Conservation (phyloP, 2,329 filamentous ascomycete species). For the Fonsecaea multimorphosa region DNA sequence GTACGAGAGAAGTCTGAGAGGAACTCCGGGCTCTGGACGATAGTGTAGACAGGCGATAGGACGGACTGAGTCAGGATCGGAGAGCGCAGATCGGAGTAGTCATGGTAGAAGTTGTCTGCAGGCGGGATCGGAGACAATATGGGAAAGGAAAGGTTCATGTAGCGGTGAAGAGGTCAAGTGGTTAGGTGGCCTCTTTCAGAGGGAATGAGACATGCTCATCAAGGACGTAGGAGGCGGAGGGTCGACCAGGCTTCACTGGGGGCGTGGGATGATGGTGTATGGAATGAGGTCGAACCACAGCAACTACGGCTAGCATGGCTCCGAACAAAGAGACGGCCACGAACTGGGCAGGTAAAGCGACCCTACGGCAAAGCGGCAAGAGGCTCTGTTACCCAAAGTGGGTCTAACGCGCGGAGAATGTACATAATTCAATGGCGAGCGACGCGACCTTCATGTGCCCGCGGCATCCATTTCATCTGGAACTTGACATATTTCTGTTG, state of each 20-base stretch:
- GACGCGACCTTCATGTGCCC: slow-evolving; percentile 6
- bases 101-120: slow-evolving; percentile 29
- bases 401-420: slow-evolving; percentile 5
- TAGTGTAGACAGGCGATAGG: slow-evolving; percentile 28
- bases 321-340: not conserved
- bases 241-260: not conserved
- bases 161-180: slow-evolving; percentile 7
- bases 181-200: slow-evolving; percentile 31
- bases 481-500: not conserved
- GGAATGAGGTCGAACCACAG: slow-evolving; percentile 26
- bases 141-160: slow-evolving; percentile 33
- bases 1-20: slow-evolving; percentile 27
- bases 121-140: slow-evolving; percentile 26
- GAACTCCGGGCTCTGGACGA: slow-evolving; percentile 30
- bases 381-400: not conserved
- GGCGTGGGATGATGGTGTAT: not conserved
- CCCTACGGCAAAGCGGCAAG: not conserved
- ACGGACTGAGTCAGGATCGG: slow-evolving; percentile 31
- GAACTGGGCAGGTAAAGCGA: slow-evolving; percentile 5
- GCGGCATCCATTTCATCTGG: not conserved
- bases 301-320: not conserved
- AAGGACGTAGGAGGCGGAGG: not conserved
- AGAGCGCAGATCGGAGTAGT: slow-evolving; percentile 30
- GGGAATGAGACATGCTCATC: slow-evolving; percentile 13
- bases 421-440: not conserved